These are phyloP conservation scores for Globisporangium cystogenes DNA, from an alignment of 352 stramenopile species.

Conservation along the genomic window DNA sequence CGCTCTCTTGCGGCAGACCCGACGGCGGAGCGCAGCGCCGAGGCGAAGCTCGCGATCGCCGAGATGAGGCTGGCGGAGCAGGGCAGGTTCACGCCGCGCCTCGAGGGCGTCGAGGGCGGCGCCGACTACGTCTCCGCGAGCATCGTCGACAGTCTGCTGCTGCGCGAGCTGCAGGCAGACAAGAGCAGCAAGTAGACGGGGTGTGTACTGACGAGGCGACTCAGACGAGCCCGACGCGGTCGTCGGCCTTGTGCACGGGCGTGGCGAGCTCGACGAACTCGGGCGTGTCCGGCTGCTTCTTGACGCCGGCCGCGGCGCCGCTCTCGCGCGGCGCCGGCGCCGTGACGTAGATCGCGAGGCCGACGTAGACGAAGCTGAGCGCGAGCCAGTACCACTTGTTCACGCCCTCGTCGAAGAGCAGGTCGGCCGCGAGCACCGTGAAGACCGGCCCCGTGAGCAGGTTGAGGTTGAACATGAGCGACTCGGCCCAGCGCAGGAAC, in stretches of 20 bases:
- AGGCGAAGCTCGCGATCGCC: constrained; percentile 53
- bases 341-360: constrained; percentile 40
- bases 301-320: background rate
- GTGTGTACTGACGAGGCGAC: too few species aligned
- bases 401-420: constrained; percentile 51
- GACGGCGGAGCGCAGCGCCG: constrained; percentile 16
- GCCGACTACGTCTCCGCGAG: constrained; percentile 79
- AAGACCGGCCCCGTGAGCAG: constrained; percentile 54
- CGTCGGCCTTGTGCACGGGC: constrained; percentile 5
- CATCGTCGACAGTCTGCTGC: constrained; percentile 71
- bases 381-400: constrained; percentile 62
- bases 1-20: constrained; percentile 3
- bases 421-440: constrained; percentile 48
- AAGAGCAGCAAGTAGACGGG: background rate
- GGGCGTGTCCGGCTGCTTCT: background rate
- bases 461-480: constrained; percentile 64
- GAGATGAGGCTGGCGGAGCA: constrained; percentile 56
- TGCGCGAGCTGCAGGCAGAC: constrained; percentile 22
- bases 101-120: constrained; percentile 68
- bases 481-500: constrained; percentile 54
- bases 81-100: constrained; percentile 37
- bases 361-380: constrained; percentile 51
- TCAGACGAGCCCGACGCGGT: constrained; percentile 9
- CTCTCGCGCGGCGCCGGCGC: constrained; percentile 27
- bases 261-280: constrained; percentile 8